phyloP scores from a whole-genome alignment of 345 rosid genomes.

The Toxicodendron radicans region DNA sequence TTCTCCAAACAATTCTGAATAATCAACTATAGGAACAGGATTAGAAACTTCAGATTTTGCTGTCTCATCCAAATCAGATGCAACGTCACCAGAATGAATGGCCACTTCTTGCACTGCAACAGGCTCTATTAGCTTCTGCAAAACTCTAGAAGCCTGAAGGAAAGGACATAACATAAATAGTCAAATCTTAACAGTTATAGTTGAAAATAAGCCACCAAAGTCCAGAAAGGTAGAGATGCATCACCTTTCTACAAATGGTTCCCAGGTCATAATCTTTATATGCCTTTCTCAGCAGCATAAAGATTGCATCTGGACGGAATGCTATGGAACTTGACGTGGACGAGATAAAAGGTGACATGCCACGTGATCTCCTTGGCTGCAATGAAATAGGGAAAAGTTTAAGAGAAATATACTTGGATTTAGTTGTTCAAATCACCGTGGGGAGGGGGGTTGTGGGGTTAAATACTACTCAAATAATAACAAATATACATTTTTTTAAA shows the following conservation, averaged over 20 bases:
- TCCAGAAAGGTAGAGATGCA: slow-evolving; percentile 21
- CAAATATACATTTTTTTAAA: not conserved
- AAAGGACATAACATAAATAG: slow-evolving; percentile 16
- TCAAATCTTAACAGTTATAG: slow-evolving; percentile 13
- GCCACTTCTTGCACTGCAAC: slow-evolving; percentile 37
- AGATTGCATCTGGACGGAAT: slow-evolving; percentile 62
- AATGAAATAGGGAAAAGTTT: slow-evolving; percentile 19
- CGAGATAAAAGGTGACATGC: slow-evolving; percentile 39
- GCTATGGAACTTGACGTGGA: slow-evolving; percentile 51
- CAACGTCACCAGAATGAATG: slow-evolving; percentile 30
- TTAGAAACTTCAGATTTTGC: slow-evolving; percentile 39
- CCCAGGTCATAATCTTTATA: slow-evolving; percentile 61
- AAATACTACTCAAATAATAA: not conserved
- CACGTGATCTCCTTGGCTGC: slow-evolving; percentile 72
- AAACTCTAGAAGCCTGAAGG: slow-evolving; percentile 61
- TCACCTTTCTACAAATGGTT: slow-evolving; percentile 63
- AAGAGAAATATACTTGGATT: slow-evolving; percentile 1
- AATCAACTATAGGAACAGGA: slow-evolving; percentile 46
- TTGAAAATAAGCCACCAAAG: slow-evolving; percentile 19
- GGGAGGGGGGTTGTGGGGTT: not conserved
- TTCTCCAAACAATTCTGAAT: slow-evolving; percentile 74
- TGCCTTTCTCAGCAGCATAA: slow-evolving; percentile 68
- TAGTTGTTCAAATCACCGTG: not conserved
- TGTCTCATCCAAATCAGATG: slow-evolving; percentile 43
- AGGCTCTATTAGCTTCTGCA: slow-evolving; percentile 59